phyloP scores from a whole-genome alignment of 176 grass and related monocot genomes.

The Calamus simplicifolius region DNA sequence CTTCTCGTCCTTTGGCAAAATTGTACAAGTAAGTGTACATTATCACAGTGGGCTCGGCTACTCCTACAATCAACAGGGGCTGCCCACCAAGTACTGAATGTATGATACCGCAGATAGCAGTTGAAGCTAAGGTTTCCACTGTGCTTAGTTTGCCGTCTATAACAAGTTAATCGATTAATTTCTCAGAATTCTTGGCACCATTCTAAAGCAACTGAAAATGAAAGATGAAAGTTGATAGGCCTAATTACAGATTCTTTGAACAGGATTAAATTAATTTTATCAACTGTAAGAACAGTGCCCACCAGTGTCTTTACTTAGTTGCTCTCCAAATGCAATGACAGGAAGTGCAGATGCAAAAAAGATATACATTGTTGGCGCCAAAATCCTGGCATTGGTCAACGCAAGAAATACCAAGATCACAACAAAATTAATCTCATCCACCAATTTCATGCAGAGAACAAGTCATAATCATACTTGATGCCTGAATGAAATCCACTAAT shows the following conservation, averaged over 20 bases:
- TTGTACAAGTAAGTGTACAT: slow-evolving; percentile 95
- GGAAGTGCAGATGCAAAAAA: slow-evolving; percentile 96
- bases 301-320: slow-evolving; percentile 74
- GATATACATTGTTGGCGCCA: slow-evolving; percentile 87
- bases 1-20: slow-evolving; percentile 54
- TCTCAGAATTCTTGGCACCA: not conserved
- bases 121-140: slow-evolving; percentile 84
- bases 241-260: too few species aligned
- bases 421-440: not conserved
- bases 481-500: slow-evolving; percentile 36
- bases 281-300: not conserved
- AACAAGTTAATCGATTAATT: not conserved
- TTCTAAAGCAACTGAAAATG: slow-evolving; percentile 2
- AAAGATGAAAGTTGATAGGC: not conserved
- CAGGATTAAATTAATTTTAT: not conserved
- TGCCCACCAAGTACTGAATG: slow-evolving; percentile 87
- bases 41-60: slow-evolving; percentile 89
- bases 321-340: slow-evolving; percentile 77
- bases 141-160: slow-evolving; percentile 67
- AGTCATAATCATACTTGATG: slow-evolving; percentile 31
- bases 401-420: not conserved
- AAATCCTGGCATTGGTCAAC: slow-evolving; percentile 35
- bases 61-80: slow-evolving; percentile 80
- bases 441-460: too few species aligned
- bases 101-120: slow-evolving; percentile 78